These are phyloP conservation scores for Calocera cornea DNA, from an alignment of 768 basidiomycete genomes.

Conservation along the genomic window DNA sequence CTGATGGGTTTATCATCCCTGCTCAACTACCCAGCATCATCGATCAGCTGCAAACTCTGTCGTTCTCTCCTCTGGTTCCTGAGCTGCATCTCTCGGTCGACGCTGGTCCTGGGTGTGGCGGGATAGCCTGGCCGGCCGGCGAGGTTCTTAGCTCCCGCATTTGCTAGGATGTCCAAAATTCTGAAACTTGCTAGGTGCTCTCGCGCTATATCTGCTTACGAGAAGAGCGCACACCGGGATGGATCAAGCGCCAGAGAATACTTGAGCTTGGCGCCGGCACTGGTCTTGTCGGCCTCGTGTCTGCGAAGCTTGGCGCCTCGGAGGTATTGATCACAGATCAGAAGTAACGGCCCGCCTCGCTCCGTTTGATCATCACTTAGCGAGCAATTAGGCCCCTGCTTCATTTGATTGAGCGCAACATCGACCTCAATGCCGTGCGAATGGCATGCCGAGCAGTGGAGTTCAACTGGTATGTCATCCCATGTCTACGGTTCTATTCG, in stretches of 20 bases:
- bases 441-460: conserved; percentile 46
- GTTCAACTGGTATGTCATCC: conserved; percentile 57
- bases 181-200: conserved; percentile 45
- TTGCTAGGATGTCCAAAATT: not conserved
- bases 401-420: conserved; percentile 64
- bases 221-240: conserved; percentile 24
- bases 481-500: not conserved
- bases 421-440: conserved; percentile 47
- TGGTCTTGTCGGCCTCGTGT: conserved; percentile 80
- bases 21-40: conserved; percentile 12
- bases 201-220: conserved; percentile 56
- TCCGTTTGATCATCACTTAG: not conserved
- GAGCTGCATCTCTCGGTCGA: conserved; percentile 45
- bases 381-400: conserved; percentile 47
- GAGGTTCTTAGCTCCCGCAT: conserved; percentile 38
- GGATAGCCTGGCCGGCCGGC: conserved; percentile 85
- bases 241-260: conserved; percentile 42
- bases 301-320: conserved; percentile 49
- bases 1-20: conserved; percentile 12
- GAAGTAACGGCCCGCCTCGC: conserved; percentile 43
- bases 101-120: conserved; percentile 79
- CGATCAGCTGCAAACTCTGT: conserved; percentile 10
- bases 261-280: conserved; percentile 87
- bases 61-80: conserved; percentile 11
- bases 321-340: conserved; percentile 77